Evolutionary conservation across 31 red algal genomes (phyloP), one percentile per base, ranked within the genome.

Genomic region (Asparagopsis taxiformis): DNA sequence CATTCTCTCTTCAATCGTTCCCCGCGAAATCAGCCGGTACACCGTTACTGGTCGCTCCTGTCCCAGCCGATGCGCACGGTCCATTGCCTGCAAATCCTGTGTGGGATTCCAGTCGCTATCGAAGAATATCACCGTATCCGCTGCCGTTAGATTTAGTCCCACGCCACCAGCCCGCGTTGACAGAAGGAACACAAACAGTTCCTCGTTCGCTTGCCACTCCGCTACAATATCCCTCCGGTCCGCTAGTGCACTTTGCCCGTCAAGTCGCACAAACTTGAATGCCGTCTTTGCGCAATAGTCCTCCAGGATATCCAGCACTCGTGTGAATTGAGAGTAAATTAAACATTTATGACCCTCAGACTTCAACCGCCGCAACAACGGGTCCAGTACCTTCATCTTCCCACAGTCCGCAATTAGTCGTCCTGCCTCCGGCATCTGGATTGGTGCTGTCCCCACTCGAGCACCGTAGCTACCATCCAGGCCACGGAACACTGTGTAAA

Each of bases 41-140:
- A 99, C 92, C n/a, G 89, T 94, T 17, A 99, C 97, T 2, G 91
- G 91, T 31, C 97, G 51, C 55, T 99, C 89, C 67, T 99, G 97
- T 0, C 97, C 97, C 16, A 99, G 82, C 1, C 97, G 76, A 77
- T 92, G 90, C 1, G 97, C 97, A 23, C 97, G 91, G 60, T 99
- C 97, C 85, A 92, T 94, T 21, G 97, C 97, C 69, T 99, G 97
- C 68, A 88, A 71, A 74, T 99, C 97, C 29, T 89, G 84, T 1
- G 88, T 94, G 2, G 97, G 97, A 67, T 99, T 99, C 97, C 97
- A 99, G 69, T 99, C 97, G 34, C 85, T 83, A 60, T 99, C 97
- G 68, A 88, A 99, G 70, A 99, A 91, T 21, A 99, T 90, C 43
- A 99, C 97, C 16, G 88, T 91, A 79, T 99, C 92, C 0, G 97